Base-by-base conservation (phyloP, 1,139 yeast genomes). In the Blastobotrys buckinghamii region DNA sequence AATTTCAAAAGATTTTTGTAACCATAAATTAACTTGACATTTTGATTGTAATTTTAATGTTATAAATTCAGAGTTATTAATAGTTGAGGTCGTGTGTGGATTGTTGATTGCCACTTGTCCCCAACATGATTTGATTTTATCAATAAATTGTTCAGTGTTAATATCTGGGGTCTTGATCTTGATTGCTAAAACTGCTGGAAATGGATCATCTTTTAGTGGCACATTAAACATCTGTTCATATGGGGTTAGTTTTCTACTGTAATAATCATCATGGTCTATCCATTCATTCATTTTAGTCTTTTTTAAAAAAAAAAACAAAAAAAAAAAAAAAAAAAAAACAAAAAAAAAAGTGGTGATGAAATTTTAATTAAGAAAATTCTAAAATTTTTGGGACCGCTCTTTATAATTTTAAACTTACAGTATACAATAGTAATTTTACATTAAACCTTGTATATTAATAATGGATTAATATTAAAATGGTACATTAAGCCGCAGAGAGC, bases 171-270 rank as follows among this genome's bases (percentile, higher is more conserved):
- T 29, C 4, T 10, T 4, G 4, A 29, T 15, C 7, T 30, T n/a
- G 6, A 48, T 13, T 12, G 49, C 29, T 29, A 48, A 41, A 32
- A 16, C 26, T 17, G 46, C 44, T 9, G 49, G 49, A 48, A 48
- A 48, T 6, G 45, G 26, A 9, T 41, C 49, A 10, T 24, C 46
- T n/a, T 42, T 49, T 13, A 17, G 17, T 2, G 40, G 40, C 7
- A 29, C 26, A 10, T 29, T 38, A 16, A 38, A 17, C 19, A 19
- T 19, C 12, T 22, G 12, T 15, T 38, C 40, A 6, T 13, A 15
- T 5, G 40, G 40, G 2, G 26, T 17, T n/a, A 38, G 12, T 7
- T 9, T 19, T 3, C 40, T n/a, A n/a, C 29, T 29, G 9, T 38
- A 38, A 29, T 29, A 12, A 9, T 29, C 32, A 10, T 29, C 32